Base-by-base conservation (phyloP, 2,329 filamentous ascomycete genomes). In the Paraphoma sp. region DNA sequence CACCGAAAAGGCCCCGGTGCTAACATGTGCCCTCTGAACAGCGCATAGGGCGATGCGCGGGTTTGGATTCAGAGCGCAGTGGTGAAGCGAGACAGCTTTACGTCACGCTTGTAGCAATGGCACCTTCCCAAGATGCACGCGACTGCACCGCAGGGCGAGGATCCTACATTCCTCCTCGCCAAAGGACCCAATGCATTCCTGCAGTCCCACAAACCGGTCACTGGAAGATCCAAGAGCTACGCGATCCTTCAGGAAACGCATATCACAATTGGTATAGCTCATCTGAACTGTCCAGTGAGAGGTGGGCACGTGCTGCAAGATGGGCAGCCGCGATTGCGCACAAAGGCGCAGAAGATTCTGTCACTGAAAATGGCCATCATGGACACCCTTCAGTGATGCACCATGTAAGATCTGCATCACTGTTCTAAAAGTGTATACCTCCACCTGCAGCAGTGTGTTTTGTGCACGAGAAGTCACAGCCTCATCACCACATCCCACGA, bases 201-300 rank as follows among this genome's bases (percentile, higher is more conserved):
- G 42, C 41, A 38, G 29, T 17, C 48, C 48, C 29, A 45, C 29
- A 23, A 29, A 45, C 42, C 48, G 48, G 48, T 51, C 42, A 45
- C 48, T 53, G 50, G 43, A 29, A 53, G 33, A 46, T 53, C 50
- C 53, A 57, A 52, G 50, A 49, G 46, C 44, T 57, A 51, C 36
- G 46, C 49, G 45, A 54, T 56, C 45, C 59, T 64, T 53, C 62
- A 56, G 54, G 49, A 56, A 18, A 58, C 53, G 55, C 48, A 29
- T 47, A 48, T 49, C 48, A 43, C 58, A 44, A 51, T 31, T 43
- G 58, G 48, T 36, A 60, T 57, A 51, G 54, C 54, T 53, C 33
- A 53, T 46, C 53, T 59, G 42, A 11, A 33, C 31, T 9, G 43
- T 46, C 38, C 41, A 54, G 52, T 46, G 41, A 43, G 8, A 54